Evolutionary conservation across 305 asterid genomes (phyloP).

Genomic region (Ilex paraguariensis): DNA sequence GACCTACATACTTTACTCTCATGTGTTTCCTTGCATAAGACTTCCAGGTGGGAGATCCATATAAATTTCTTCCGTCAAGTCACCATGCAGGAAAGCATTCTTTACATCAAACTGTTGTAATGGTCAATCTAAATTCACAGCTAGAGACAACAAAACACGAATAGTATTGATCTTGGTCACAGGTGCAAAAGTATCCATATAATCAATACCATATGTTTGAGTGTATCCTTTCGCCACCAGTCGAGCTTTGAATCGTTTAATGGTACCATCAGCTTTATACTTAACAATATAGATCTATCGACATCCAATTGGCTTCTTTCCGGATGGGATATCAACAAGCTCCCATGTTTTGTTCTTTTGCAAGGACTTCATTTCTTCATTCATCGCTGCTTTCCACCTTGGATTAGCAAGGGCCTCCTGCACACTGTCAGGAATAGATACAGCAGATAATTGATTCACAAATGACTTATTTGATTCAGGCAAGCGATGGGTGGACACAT

Average conservation of each 20-base stretch:
- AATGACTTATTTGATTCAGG: not conserved
- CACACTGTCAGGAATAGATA: not conserved
- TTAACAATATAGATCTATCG: not conserved
- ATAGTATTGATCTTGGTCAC: no score
- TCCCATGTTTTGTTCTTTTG: not conserved
- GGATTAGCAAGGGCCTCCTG: not conserved
- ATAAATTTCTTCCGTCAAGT: not conserved
- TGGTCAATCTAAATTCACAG: no score
- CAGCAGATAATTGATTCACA: not conserved
- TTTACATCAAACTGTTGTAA: no score
- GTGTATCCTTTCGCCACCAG: no score
- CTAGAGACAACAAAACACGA: no score
- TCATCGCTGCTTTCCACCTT: not conserved
- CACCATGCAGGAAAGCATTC: not conserved
- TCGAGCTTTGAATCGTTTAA: no score
- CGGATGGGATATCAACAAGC: not conserved
- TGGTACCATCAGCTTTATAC: not conserved
- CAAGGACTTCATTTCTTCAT: not conserved
- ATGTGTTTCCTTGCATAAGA: not conserved
- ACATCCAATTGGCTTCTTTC: conserved; percentile 1
- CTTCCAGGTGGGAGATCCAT: not conserved
- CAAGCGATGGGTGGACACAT: not conserved
- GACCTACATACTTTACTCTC: not conserved
- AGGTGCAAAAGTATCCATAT: no score
- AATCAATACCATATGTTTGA: no score